Evolutionary conservation across 163 green algal species (phyloP), one percentile per base, ranked within the genome.

Genomic region (Prototheca cutis): DNA sequence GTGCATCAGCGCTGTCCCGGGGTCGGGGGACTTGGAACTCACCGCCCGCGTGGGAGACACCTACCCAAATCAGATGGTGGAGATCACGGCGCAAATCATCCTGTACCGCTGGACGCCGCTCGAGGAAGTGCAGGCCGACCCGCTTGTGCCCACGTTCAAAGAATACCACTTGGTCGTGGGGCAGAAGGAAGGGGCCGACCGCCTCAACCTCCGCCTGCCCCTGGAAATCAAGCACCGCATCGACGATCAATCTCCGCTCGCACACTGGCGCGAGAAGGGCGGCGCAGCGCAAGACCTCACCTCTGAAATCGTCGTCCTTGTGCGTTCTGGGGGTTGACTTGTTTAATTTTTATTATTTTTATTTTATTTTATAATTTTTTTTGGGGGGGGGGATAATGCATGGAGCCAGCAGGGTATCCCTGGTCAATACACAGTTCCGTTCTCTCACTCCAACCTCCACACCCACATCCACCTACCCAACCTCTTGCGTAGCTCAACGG

Each of bases 291-390:
- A 59, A 25, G 83, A 93, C 63, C 75, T 71, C 7, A 71, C 82
- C 52, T 75, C 80, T 3, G 83, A 90, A 65, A 82, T 94, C 28
- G 72, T 85, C 25, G 77, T 90, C 2, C 56, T 81, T 18, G 74
- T 81, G 54, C 77, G 67, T n/a, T n/a, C n/a, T n/a, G n/a, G n/a
- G n/a, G n/a, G n/a, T n/a, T n/a, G n/a, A n/a, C n/a, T n/a, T n/a
- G n/a, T n/a, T n/a, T n/a, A n/a, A n/a, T n/a, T n/a, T n/a, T n/a
- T n/a, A n/a, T n/a, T n/a, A n/a, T n/a, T n/a, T n/a, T n/a, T n/a
- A n/a, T n/a, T n/a, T n/a, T n/a, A n/a, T n/a, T n/a, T n/a, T n/a
- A n/a, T n/a, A n/a, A n/a, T n/a, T n/a, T n/a, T n/a, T n/a, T n/a
- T n/a, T n/a, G n/a, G n/a, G n/a, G n/a, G n/a, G n/a, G n/a, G n/a